Evolutionary conservation across 805 yeast species (phyloP).

Genomic region (Kazachstania bromeliacearum): DNA sequence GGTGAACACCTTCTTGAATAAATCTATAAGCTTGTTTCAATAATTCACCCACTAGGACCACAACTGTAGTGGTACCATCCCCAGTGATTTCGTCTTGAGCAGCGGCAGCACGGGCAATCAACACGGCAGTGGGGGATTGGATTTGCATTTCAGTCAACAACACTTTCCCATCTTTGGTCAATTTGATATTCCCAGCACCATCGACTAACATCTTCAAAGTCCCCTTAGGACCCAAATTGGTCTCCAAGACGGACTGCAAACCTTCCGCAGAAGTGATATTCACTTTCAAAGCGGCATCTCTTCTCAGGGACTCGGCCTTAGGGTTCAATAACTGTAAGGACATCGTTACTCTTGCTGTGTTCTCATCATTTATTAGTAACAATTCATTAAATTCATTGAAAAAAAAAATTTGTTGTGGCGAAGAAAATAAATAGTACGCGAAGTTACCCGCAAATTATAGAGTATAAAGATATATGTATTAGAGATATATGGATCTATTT

Average conservation of each 20-base stretch:
- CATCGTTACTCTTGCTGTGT: too few species aligned
- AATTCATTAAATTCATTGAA: too few species aligned
- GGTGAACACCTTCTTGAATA: conserved; percentile 90
- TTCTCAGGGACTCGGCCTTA: conserved; percentile 92
- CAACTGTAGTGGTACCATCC: conserved; percentile 96
- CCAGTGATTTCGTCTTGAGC: conserved; percentile 99
- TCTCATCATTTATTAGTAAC: too few species aligned
- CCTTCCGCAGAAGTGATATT: conserved; percentile 97
- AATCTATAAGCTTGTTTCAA: conserved; percentile 90
- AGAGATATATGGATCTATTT: conserved; percentile 21
- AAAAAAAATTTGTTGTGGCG: neutral
- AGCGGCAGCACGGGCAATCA: conserved; percentile 94
- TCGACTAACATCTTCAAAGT: conserved; percentile 94
- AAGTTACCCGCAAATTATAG: too few species aligned
- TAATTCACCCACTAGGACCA: conserved; percentile 86
- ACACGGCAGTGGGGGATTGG: conserved; percentile 80
- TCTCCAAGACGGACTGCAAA: conserved; percentile 79
- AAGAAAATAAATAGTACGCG: too few species aligned
- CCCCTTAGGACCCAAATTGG: conserved; percentile 95
- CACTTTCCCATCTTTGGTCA: conserved; percentile 96
- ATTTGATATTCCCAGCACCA: conserved; percentile 90
- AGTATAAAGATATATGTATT: too few species aligned
- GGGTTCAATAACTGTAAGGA: conserved; percentile 88
- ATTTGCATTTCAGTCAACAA: conserved; percentile 93
- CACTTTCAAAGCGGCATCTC: conserved; percentile 91